These are phyloP conservation scores for Pyricularia grisea DNA, from an alignment of 2,329 filamentous ascomycete genomes.

Conservation along the genomic window DNA sequence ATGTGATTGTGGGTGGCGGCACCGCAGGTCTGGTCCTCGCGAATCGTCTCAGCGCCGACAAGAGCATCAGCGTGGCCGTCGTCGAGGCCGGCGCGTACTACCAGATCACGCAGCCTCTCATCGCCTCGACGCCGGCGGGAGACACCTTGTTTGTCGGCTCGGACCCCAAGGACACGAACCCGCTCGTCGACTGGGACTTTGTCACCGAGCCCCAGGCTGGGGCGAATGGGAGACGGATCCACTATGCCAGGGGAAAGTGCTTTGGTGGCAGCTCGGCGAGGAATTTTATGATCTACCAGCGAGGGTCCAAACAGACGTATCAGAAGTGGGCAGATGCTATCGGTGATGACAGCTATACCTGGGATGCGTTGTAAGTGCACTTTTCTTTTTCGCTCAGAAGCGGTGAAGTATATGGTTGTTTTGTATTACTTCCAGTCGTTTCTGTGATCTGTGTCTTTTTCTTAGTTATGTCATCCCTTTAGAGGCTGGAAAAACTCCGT, in stretches of 20 bases:
- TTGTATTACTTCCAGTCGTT: not conserved
- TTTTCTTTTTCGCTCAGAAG: too few species aligned
- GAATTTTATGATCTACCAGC: slow-evolving; percentile 20
- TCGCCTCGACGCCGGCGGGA: slow-evolving; percentile 11
- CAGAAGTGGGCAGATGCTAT: slow-evolving; percentile 21
- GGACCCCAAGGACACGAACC: slow-evolving; percentile 8
- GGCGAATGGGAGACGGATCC: slow-evolving; percentile 17
- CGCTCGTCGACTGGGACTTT: slow-evolving; percentile 20
- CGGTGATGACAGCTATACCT: slow-evolving; percentile 19
- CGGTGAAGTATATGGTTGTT: not conserved
- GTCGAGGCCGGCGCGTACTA: slow-evolving; percentile 27
- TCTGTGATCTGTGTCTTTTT: not conserved
- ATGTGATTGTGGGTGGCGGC: slow-evolving; percentile 25
- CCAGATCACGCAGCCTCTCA: slow-evolving; percentile 15
- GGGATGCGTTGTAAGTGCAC: slow-evolving; percentile 20
- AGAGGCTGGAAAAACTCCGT: too few species aligned
- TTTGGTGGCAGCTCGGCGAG: slow-evolving; percentile 19
- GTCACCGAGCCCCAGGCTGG: slow-evolving; percentile 16
- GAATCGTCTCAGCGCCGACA: slow-evolving; percentile 20
- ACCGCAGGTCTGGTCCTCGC: slow-evolving; percentile 25
- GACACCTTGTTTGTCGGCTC: slow-evolving; percentile 2
- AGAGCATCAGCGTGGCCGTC: slow-evolving; percentile 22
- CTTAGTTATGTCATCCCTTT: too few species aligned
- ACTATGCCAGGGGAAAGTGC: slow-evolving; percentile 26
- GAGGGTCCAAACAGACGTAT: slow-evolving; percentile 14